These are phyloP conservation scores for Quercus engelmannii DNA, from an alignment of 306 rosid genomes.

Conservation along the genomic window DNA sequence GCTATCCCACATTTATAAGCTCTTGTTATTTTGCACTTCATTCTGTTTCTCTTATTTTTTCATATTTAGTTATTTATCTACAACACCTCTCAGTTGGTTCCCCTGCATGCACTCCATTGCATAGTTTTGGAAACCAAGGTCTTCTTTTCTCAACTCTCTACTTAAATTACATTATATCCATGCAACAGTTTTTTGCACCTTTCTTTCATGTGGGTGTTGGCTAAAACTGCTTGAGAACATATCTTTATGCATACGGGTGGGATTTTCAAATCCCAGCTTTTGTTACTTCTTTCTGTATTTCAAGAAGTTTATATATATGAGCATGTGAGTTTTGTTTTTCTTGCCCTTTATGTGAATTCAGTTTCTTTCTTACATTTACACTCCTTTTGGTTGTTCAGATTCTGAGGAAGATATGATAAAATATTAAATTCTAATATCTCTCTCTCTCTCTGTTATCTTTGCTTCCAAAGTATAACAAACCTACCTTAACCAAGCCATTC, in stretches of 20 bases:
- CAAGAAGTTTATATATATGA: neutral
- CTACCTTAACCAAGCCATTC: neutral
- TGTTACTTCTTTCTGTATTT: neutral
- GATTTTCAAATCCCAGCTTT: too few relatives aligned
- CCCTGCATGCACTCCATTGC: conserved; percentile 46
- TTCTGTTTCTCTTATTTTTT: conserved; percentile 30
- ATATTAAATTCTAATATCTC: neutral
- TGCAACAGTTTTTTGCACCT: neutral
- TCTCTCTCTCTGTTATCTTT: too few relatives aligned
- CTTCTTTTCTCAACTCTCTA: neutral
- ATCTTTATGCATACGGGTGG: neutral
- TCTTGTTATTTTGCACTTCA: conserved; percentile 27
- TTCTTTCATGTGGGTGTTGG: conserved; percentile 1
- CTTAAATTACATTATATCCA: conserved; percentile 10
- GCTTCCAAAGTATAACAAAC: too few relatives aligned
- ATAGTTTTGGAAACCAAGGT: conserved; percentile 43
- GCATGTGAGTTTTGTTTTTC: neutral
- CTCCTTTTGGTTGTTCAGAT: neutral
- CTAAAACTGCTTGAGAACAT: neutral
- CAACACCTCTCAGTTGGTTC: conserved; percentile 28
- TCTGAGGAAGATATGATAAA: neutral
- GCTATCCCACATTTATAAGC: conserved; percentile 30
- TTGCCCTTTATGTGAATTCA: neutral
- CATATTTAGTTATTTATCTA: neutral
- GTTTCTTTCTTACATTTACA: too few relatives aligned